A percentile compares a stretch with the other conserved stretches of the same genome.
Evolutionary conservation across 768 basidiomycete species (phyloP).

Genomic region (Mycena metata): DNA sequence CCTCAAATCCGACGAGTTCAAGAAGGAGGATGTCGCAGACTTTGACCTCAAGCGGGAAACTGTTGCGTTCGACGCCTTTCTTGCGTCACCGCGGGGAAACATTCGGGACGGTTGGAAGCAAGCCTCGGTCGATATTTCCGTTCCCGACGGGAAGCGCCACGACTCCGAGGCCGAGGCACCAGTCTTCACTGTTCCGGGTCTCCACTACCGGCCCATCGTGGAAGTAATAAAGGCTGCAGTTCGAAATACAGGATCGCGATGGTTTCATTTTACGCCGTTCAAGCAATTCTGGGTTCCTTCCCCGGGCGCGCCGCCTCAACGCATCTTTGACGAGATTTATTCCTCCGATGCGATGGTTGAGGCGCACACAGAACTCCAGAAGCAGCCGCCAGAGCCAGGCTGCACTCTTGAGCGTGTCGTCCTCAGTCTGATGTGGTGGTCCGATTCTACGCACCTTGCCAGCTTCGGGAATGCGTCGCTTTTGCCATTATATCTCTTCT

Average conservation of each 20-base stretch:
- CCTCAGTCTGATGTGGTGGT: conserved; percentile 39
- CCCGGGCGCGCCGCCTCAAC: not conserved
- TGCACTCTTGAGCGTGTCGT: conserved; percentile 26
- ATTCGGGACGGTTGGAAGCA: no score
- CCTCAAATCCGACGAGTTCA: no score
- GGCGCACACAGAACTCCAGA: conserved; percentile 15
- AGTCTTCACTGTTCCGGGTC: conserved; percentile 24
- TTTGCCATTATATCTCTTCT: conserved; percentile 26
- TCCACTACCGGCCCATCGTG: conserved; percentile 35
- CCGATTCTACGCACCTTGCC: conserved; percentile 32
- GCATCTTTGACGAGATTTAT: conserved; percentile 22
- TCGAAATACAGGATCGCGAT: not conserved
- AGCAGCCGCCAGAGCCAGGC: not conserved
- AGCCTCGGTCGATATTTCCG: no score
- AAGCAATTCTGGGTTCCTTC: conserved; percentile 31
- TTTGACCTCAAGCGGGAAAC: no score
- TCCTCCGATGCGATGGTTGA: conserved; percentile 18
- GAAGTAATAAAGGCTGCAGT: conserved; percentile 34
- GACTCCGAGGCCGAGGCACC: not conserved
- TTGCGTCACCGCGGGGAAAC: no score
- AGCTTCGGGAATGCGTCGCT: conserved; percentile 24
- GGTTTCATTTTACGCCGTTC: conserved; percentile 36
- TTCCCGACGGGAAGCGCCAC: not conserved
- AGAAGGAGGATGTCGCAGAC: no score
- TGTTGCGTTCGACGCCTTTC: no score